Base-by-base conservation (phyloP, 306 rosid species). In the Trifolium fragiferum region DNA sequence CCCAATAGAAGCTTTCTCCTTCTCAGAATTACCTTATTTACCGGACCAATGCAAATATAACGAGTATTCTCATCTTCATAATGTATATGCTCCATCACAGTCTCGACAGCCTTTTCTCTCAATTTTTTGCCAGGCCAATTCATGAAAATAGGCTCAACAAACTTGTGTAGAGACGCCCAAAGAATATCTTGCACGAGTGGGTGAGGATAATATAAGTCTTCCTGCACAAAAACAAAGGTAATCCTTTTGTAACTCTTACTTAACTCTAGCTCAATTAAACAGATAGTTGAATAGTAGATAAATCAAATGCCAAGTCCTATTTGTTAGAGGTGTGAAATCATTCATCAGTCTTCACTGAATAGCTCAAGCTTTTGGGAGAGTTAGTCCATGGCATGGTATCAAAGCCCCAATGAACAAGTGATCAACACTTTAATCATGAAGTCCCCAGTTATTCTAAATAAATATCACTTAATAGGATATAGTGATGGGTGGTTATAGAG, bases 11-110 rank as follows among this genome's bases (percentile, higher is more conserved):
- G 68, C 63, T 68, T 23, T 8, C 46, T 35, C 58, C 70, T 46
- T 76, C 58, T 68, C 19, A 82, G 62, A 70, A 67, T 58, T 88
- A 92, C 98, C 96, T 92, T 92, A 76, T 92, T 92, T 61, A 92
- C 98, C 44, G 96, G 98, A 51, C 98, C 96, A 68, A 92, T 92
- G 86, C 98, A 92, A 70, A 88, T n/a, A 84, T 90, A 92, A 49
- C 94, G 98, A 85, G 98, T 90, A 82, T 92, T 92, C 84, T 92
- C 96, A 75, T 92, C 98, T 86, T 92, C 98, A 66, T 92, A 92
- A 72, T 92, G 96, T 72, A 92, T 84, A 80, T 92, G 98, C 83
- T 92, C 84, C 7, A 92, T 86, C n/a, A 67, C 87, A 12, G 74
- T 61, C n/a, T 1, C 58, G n/a, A 88, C 64, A 76, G 98, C 91